Evolutionary conservation across 2,329 filamentous ascomycete species (phyloP), one percentile per base, ranked within the genome.

Genomic region (Alternaria panax): DNA sequence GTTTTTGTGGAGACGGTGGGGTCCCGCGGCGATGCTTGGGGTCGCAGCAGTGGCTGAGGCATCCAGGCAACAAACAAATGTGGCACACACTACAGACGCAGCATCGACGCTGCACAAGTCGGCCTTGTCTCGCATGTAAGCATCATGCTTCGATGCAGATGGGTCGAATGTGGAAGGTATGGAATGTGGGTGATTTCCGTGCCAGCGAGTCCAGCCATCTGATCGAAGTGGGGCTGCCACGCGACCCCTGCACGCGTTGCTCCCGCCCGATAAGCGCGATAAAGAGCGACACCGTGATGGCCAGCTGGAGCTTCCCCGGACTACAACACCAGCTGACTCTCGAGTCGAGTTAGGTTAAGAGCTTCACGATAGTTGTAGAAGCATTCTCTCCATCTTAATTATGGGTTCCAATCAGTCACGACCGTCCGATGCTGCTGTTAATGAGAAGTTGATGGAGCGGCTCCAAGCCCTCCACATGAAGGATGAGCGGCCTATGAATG

Each of bases 381-480:
- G 30, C 36, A 14, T 47, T 34, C 18, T 20, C 20, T 41, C n/a
- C 6, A 25, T 38, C 24, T 36, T 45, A 45, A 68, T 38, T 41
- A 79, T 79, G 77, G 76, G 77, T 60, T 57, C 67, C 38, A 68
- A 73, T 22, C 72, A 76, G 57, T 78, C 77, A 12, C 72, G 70
- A 60, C 69, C 72, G 7, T 72, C 72, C 20, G 75, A 78, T 60
- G 67, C 73, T 40, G 68, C 69, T 20, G 73, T 77, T 40, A 75
- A 79, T 61, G 75, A 78, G 69, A 74, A 78, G 70, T 73, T 81
- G 38, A 59, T 76, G 25, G 76, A 80, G 66, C 75, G 78, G 38
- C 76, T 82, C 20, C 76, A 79, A 60, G 75, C 76, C 54, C 76
- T 87, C 46, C 79, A 83, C 54, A 60, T 86, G 34, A 74, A 73